phyloP scores from a whole-genome alignment of 1,284 basidiomycete species.

The Psilocybe mexicana region DNA sequence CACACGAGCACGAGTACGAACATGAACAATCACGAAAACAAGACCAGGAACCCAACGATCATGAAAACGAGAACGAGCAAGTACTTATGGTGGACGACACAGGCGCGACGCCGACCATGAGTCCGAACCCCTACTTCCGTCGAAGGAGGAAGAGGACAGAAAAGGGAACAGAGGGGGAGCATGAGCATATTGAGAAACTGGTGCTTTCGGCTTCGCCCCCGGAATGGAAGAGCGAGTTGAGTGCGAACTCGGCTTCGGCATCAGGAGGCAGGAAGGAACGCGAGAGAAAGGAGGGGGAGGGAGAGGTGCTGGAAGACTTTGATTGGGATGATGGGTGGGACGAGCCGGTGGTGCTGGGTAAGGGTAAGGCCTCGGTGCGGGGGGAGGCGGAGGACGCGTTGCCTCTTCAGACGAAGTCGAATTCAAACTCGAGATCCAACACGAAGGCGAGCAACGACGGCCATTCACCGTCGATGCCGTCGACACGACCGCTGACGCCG shows the following conservation, averaged over 20 bases:
- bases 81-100: slow-evolving; percentile 44
- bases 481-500: neutral
- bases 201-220: neutral
- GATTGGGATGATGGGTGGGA: slow-evolving; percentile 23
- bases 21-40: slow-evolving; percentile 2
- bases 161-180: neutral
- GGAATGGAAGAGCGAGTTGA: neutral
- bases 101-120: slow-evolving; percentile 45
- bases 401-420: neutral
- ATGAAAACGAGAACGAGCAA: slow-evolving; percentile 15
- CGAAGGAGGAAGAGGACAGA: slow-evolving; percentile 11
- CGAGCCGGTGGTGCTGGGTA: slow-evolving; percentile 9
- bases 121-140: slow-evolving; percentile 41
- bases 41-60: slow-evolving; percentile 8
- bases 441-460: no score
- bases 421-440: neutral
- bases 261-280: no score
- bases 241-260: neutral
- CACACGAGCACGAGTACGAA: no score
- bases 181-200: neutral
- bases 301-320: slow-evolving; percentile 13
- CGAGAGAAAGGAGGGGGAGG: neutral
- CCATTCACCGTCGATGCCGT: neutral
- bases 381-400: neutral
- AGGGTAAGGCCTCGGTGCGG: slow-evolving; percentile 8